Percentiles rank a stretch among this genome's conserved stretches.
These are phyloP conservation scores for Oryza meyeriana DNA, from an alignment of 176 grass and related monocot species.

Conservation along the genomic window DNA sequence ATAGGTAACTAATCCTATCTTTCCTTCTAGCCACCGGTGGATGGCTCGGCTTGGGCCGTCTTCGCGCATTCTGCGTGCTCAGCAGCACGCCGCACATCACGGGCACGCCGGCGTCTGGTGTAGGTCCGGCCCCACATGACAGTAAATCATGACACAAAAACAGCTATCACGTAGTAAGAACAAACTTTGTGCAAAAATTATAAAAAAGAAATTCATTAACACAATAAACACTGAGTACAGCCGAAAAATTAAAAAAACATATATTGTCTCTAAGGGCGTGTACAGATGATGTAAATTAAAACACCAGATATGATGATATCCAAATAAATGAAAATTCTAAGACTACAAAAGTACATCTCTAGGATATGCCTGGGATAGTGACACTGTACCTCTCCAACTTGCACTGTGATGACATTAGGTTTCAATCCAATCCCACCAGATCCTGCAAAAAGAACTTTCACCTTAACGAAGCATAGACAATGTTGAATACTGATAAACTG, in stretches of 20 bases:
- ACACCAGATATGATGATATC: constrained; percentile 14
- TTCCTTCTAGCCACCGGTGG: too few species aligned
- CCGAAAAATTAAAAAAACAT: not conserved
- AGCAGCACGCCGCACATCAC: too few species aligned
- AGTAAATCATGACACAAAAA: not conserved
- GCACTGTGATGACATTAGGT: constrained; percentile 64
- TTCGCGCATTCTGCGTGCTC: too few species aligned
- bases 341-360: not conserved
- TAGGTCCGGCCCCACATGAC: too few species aligned
- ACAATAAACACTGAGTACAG: not conserved
- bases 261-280: not conserved
- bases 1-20: too few species aligned
- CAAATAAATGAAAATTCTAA: not conserved
- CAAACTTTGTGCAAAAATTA: not conserved
- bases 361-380: not conserved
- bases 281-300: not conserved
- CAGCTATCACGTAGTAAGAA: not conserved
- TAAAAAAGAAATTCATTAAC: not conserved
- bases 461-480: not conserved
- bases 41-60: too few species aligned
- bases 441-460: constrained; percentile 34
- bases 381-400: constrained; percentile 73
- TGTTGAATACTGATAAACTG: not conserved
- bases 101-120: too few species aligned
- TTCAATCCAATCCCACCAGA: constrained; percentile 47